These are phyloP conservation scores for Acer campestre DNA, from an alignment of 345 rosid species.

Conservation along the genomic window DNA sequence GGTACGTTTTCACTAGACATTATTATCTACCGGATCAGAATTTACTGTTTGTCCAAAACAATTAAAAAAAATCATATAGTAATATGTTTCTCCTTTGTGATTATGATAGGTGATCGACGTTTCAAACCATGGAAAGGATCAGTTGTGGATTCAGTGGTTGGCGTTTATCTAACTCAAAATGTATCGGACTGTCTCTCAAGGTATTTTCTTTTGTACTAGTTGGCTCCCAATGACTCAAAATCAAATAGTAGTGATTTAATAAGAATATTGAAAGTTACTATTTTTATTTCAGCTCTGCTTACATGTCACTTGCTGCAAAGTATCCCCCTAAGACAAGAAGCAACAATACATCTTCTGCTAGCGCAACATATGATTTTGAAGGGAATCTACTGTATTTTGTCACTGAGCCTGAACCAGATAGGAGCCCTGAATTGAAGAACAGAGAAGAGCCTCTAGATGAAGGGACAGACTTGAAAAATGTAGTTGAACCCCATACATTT, in stretches of 20 bases:
- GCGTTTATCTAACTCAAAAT: constrained; percentile 72
- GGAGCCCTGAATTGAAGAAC: not conserved
- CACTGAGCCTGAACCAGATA: constrained; percentile 28
- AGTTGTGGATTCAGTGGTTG: constrained; percentile 64
- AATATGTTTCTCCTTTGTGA: not conserved
- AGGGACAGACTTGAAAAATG: not conserved
- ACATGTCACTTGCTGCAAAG: constrained; percentile 50
- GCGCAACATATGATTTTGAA: not conserved
- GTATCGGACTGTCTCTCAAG: constrained; percentile 59
- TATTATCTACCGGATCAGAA: not conserved
- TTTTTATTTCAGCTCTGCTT: constrained; percentile 43
- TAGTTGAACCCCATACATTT: constrained; percentile 13
- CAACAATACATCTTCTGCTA: not conserved
- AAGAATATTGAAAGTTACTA: not conserved
- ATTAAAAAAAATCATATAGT: not conserved
- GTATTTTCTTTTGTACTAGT: constrained; percentile 25
- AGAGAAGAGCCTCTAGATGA: not conserved
- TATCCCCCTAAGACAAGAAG: constrained; percentile 33
- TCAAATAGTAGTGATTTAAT: not conserved
- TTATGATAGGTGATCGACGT: constrained; percentile 47
- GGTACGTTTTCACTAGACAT: constrained; percentile 28
- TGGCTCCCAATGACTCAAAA: not conserved
- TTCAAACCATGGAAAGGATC: constrained; percentile 71
- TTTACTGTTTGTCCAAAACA: not conserved
- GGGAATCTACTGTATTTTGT: constrained; percentile 25